These are phyloP conservation scores for Phylloporus scabripes DNA, from an alignment of 768 basidiomycete species.

Conservation along the genomic window DNA sequence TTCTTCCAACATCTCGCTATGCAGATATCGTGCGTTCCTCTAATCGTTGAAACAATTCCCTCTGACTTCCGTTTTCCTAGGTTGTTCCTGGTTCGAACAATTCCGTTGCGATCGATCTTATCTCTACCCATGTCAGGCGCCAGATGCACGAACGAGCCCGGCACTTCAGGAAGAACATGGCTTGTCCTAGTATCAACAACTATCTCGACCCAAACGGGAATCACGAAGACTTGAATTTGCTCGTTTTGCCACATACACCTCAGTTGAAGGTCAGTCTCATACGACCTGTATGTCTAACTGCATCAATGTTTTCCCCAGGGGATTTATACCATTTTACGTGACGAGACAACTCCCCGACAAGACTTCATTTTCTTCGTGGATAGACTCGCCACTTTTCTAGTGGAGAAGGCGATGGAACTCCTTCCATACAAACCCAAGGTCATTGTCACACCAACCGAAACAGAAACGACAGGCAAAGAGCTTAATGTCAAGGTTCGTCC, in stretches of 20 bases:
- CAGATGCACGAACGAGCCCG: slow-evolving; percentile 77
- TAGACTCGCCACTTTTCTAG: slow-evolving; percentile 75
- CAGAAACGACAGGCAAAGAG: slow-evolving; percentile 52
- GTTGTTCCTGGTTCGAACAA: slow-evolving; percentile 96
- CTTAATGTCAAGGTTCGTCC: slow-evolving; percentile 51
- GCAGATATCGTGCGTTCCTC: slow-evolving; percentile 72
- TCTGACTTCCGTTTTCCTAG: slow-evolving; percentile 35
- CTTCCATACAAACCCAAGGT: slow-evolving; percentile 64
- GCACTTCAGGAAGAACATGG: slow-evolving; percentile 70
- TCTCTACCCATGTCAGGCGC: slow-evolving; percentile 82
- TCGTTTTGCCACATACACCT: slow-evolving; percentile 68
- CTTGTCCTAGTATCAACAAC: slow-evolving; percentile 40
- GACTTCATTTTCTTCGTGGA: slow-evolving; percentile 95
- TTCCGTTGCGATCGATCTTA: slow-evolving; percentile 85
- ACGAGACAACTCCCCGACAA: slow-evolving; percentile 60
- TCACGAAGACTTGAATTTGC: slow-evolving; percentile 48
- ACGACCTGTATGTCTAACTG: background rate
- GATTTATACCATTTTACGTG: slow-evolving; percentile 82
- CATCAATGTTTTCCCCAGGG: slow-evolving; percentile 46
- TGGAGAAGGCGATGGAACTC: slow-evolving; percentile 77
- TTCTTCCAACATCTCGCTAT: slow-evolving; percentile 76
- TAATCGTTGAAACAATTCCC: background rate
- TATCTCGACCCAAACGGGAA: slow-evolving; percentile 32
- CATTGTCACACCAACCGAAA: slow-evolving; percentile 64
- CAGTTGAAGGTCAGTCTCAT: slow-evolving; percentile 62